Percentiles rank a stretch among this genome's conserved stretches.
Conservation (phyloP, 768 basidiomycete species). For the Boletus coccyginus region DNA sequence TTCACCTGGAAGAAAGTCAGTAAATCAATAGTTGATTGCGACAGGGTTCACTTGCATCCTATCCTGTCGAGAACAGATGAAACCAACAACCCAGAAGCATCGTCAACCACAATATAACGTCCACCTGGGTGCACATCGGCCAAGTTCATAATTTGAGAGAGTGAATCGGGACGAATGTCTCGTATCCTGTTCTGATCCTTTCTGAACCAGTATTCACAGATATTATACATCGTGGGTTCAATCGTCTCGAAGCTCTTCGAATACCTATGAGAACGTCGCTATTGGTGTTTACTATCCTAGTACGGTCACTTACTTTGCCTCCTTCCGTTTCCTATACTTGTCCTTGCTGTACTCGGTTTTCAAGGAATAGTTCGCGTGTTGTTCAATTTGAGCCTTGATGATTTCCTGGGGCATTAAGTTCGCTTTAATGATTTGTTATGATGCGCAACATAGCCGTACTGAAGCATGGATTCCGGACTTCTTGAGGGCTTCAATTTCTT, state of each 20-base stretch:
- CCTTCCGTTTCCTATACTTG: conserved; percentile 95
- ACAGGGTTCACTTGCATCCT: conserved; percentile 53
- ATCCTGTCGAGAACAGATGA: conserved; percentile 82
- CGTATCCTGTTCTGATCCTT: conserved; percentile 82
- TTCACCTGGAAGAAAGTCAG: conserved; percentile 46
- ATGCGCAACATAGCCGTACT: conserved; percentile 39
- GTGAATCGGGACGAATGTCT: conserved; percentile 80
- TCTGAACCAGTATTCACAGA: conserved; percentile 85
- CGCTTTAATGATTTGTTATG: conserved; percentile 2
- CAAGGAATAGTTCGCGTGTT: conserved; percentile 86
- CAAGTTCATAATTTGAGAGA: conserved; percentile 84
- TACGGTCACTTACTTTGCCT: conserved; percentile 73
- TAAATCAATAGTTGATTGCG: neutral
- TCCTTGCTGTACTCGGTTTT: conserved; percentile 99
- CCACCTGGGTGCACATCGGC: conserved; percentile 85
- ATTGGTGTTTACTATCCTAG: neutral
- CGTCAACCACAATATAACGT: conserved; percentile 87
- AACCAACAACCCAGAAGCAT: conserved; percentile 85
- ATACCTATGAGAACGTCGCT: conserved; percentile 51
- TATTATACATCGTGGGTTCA: conserved; percentile 83
- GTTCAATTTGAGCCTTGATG: conserved; percentile 90
- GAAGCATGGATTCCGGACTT: conserved; percentile 77
- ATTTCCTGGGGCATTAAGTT: conserved; percentile 66
- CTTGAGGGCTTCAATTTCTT: conserved; percentile 83
- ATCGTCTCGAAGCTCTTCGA: conserved; percentile 84